A percentile compares a stretch with the other conserved stretches of the same genome.
phyloP scores from a whole-genome alignment of 208 protist species.

The Herpetomonas tarakana region DNA sequence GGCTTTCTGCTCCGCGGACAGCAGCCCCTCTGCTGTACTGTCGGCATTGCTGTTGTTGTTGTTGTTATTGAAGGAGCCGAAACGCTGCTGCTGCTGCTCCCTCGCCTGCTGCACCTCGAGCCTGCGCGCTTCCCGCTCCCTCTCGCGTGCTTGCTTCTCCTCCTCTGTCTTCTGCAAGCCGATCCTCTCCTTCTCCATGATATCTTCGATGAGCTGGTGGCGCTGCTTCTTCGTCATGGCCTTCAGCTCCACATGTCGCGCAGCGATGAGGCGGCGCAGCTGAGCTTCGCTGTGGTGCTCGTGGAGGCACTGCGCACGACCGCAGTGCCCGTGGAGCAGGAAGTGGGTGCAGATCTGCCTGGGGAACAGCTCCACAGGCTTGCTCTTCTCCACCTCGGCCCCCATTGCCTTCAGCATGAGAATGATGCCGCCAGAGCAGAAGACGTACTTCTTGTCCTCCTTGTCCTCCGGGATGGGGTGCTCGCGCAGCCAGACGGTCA shows the following conservation, averaged over 20 bases:
- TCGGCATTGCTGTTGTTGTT: conserved; percentile 6
- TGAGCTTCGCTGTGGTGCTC: conserved; percentile 81
- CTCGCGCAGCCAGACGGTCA: conserved; percentile 84
- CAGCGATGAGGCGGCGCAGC: conserved; percentile 72
- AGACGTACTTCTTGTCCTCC: conserved; percentile 64
- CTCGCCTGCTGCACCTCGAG: conserved; percentile 13
- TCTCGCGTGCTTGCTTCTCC: conserved; percentile 28
- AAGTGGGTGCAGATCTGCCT: conserved; percentile 87
- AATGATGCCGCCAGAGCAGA: conserved; percentile 67
- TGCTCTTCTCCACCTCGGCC: conserved; percentile 63
- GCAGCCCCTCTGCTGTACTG: background rate
- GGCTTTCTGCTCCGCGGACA: background rate
- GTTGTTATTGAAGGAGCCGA: background rate
- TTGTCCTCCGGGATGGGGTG: conserved; percentile 41
- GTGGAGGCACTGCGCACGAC: conserved; percentile 70
- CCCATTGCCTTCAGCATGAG: conserved; percentile 80
- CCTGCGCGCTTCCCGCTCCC: conserved; percentile 17
- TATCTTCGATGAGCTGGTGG: conserved; percentile 50
- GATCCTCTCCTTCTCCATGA: conserved; percentile 60
- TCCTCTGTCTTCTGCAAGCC: conserved; percentile 48
- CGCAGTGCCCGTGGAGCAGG: conserved; percentile 83
- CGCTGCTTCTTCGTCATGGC: conserved; percentile 80
- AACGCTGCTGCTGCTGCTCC: conserved; percentile 14
- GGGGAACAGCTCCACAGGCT: conserved; percentile 84
- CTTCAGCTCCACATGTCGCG: conserved; percentile 67